Percentiles rank a stretch among this genome's conserved stretches.
phyloP scores from a whole-genome alignment of 2,329 filamentous ascomycete genomes.

The Diplodia scrobiculata region DNA sequence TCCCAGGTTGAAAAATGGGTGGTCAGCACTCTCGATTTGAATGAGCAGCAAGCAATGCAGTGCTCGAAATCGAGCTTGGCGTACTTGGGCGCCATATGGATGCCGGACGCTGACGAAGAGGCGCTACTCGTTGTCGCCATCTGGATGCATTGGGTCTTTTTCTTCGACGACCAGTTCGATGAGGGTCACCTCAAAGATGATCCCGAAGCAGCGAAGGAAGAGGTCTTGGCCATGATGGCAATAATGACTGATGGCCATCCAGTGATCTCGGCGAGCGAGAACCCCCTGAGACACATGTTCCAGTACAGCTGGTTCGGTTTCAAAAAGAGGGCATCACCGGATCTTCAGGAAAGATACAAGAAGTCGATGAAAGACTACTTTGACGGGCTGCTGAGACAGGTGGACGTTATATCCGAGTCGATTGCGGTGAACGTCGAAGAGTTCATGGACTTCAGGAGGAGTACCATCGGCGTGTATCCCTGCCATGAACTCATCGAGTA shows the following conservation, averaged over 20 bases:
- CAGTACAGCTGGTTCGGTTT: slow-evolving; percentile 9
- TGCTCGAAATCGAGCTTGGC: background rate
- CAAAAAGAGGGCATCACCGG: background rate
- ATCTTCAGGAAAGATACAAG: slow-evolving; percentile 6
- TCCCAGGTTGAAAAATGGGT: background rate
- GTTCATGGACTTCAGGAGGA: slow-evolving; percentile 10
- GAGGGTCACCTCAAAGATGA: background rate
- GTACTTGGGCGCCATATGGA: background rate
- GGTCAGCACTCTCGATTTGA: background rate
- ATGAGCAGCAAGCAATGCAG: background rate
- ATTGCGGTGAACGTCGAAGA: background rate
- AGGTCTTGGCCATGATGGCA: background rate
- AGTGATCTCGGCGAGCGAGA: background rate
- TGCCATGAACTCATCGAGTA: slow-evolving; percentile 3
- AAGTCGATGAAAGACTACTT: slow-evolving; percentile 10
- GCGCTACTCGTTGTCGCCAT: background rate
- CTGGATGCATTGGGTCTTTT: slow-evolving; percentile 19
- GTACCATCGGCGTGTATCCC: background rate
- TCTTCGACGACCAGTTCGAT: slow-evolving; percentile 21
- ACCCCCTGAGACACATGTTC: background rate
- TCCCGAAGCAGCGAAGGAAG: background rate
- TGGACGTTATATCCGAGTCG: background rate
- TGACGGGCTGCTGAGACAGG: slow-evolving; percentile 8
- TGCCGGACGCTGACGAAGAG: slow-evolving; percentile 10
- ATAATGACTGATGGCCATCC: slow-evolving; percentile 6